phyloP scores from a whole-genome alignment of 1,139 yeast species.

The Diutina mesorugosa region DNA sequence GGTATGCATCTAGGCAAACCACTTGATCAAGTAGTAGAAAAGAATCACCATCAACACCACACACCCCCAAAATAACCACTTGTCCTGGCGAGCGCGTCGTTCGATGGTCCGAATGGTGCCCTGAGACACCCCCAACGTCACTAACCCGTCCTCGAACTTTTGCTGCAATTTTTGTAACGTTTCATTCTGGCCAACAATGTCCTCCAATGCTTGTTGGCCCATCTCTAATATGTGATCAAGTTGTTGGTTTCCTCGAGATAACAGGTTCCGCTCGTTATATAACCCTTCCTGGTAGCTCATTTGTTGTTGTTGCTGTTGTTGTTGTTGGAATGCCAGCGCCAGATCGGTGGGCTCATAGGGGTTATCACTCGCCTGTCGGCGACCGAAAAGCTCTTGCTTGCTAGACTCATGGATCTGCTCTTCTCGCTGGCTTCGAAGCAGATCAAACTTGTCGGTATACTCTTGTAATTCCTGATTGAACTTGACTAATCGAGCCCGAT shows the following conservation, averaged over 20 bases:
- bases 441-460: slow-evolving; percentile 44
- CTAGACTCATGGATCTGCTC: slow-evolving; percentile 38
- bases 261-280: slow-evolving; percentile 49
- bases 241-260: slow-evolving; percentile 65
- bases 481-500: slow-evolving; percentile 44
- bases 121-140: slow-evolving; percentile 77
- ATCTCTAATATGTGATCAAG: slow-evolving; percentile 82
- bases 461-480: slow-evolving; percentile 50
- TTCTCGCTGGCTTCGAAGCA: slow-evolving; percentile 55
- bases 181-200: slow-evolving; percentile 75
- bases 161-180: slow-evolving; percentile 51
- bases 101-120: slow-evolving; percentile 77
- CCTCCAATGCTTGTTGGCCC: slow-evolving; percentile 81
- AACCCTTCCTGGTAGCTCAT: slow-evolving; percentile 53
- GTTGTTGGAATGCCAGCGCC: slow-evolving; percentile 8
- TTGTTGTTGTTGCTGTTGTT: slow-evolving; percentile 13
- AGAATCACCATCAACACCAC: slow-evolving; percentile 47
- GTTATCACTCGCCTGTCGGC: slow-evolving; percentile 28
- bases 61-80: slow-evolving; percentile 76
- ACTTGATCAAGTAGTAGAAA: slow-evolving; percentile 58
- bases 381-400: slow-evolving; percentile 49
- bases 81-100: slow-evolving; percentile 79
- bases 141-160: slow-evolving; percentile 54
- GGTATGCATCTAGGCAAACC: slow-evolving; percentile 19
- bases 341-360: slow-evolving; percentile 39